These are phyloP conservation scores for Diaporthe citrichinensis DNA, from an alignment of 2,329 filamentous ascomycete species.

Conservation along the genomic window DNA sequence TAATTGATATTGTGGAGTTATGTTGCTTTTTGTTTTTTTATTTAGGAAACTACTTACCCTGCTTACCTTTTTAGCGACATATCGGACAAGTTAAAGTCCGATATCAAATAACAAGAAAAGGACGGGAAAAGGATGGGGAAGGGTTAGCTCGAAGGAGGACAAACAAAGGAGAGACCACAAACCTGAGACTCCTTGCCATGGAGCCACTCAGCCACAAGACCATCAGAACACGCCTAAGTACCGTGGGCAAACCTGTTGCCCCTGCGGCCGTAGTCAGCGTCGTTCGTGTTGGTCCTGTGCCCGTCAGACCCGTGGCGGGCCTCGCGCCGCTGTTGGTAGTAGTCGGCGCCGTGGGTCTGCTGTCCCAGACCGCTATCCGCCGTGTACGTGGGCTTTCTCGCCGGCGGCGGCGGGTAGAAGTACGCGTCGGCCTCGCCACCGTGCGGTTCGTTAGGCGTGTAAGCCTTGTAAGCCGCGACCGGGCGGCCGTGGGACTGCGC, in stretches of 20 bases:
- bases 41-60: neutral
- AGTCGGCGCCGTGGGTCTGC: neutral
- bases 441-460: fast-evolving
- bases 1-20: neutral
- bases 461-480: neutral
- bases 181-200: neutral
- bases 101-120: neutral
- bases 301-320: neutral
- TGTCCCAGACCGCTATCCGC: no score
- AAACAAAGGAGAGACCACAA: neutral
- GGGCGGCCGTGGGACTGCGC: neutral
- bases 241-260: constrained; percentile 10
- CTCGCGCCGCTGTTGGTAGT: neutral
- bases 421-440: neutral
- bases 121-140: neutral
- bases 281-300: neutral
- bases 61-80: neutral
- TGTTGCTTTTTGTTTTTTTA: neutral
- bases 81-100: neutral
- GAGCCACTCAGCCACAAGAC: neutral
- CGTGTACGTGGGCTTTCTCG: neutral
- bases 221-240: neutral
- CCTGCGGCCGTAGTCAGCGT: constrained; percentile 1
- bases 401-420: neutral
- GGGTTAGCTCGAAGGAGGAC: no score